phyloP scores from a whole-genome alignment of 192 early-diverging fungal species.

The Chytriomyces sp. region DNA sequence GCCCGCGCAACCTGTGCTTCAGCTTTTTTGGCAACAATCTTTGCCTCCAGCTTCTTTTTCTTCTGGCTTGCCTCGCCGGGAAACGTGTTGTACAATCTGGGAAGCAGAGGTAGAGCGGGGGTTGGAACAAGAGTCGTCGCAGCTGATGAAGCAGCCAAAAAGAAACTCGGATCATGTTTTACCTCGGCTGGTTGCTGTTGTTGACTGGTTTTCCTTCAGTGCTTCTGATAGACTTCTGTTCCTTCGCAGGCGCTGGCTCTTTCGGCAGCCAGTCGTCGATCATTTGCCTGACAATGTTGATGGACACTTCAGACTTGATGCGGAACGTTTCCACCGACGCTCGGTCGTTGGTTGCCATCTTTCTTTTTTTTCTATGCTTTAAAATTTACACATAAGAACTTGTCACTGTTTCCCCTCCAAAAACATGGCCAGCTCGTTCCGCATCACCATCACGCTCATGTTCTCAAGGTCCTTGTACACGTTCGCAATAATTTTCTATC shows the following conservation, averaged over 20 bases:
- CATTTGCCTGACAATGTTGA: conserved; percentile 21
- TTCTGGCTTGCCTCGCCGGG: conserved; percentile 9
- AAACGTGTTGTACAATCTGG: conserved; percentile 19
- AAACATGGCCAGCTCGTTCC: conserved; percentile 22
- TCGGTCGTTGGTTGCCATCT: conserved; percentile 8
- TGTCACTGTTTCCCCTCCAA: conserved; percentile 3
- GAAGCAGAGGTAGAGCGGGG: not conserved
- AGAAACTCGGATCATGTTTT: no score
- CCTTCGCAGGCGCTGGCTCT: not conserved
- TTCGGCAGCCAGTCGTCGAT: conserved; percentile 20
- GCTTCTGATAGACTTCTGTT: not conserved
- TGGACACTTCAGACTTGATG: conserved; percentile 10
- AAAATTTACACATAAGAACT: conserved; percentile 1
- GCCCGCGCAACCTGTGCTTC: conserved; percentile 3
- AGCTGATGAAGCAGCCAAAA: not conserved
- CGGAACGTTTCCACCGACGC: conserved; percentile 11
- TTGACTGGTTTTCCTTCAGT: not conserved
- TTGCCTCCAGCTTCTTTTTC: conserved; percentile 20
- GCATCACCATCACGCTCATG: conserved; percentile 1
- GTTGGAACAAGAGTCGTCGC: not conserved
- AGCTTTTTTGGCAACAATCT: conserved; percentile 17
- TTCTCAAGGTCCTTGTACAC: conserved; percentile 31
- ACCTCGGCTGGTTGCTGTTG: no score
- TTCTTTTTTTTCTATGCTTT: no score
- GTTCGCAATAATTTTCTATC: conserved; percentile 26